These are phyloP conservation scores for Chimonanthus praecox DNA, from an alignment of 164 flowering plant genomes.

Conservation along the genomic window DNA sequence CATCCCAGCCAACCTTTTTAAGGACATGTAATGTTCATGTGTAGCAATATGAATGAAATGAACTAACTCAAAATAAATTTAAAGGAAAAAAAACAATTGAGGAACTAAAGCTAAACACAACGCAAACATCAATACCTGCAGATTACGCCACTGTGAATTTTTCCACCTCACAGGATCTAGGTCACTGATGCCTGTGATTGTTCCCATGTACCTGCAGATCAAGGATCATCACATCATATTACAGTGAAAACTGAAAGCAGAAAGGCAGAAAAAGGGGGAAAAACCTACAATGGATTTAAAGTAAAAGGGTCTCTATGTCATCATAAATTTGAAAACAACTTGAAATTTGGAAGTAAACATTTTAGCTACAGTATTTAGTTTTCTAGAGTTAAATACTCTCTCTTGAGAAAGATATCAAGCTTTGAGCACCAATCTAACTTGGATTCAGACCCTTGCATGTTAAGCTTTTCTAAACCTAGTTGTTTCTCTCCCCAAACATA, in stretches of 20 bases:
- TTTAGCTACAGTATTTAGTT: neutral
- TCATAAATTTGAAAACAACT: neutral
- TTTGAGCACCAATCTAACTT: neutral
- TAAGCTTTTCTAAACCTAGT: neutral
- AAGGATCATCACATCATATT: neutral
- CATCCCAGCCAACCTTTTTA: conserved; percentile 96
- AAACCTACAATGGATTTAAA: too few species aligned
- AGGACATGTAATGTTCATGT: neutral
- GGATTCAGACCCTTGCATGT: neutral
- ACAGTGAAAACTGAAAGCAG: neutral
- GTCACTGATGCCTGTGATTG: conserved; percentile 91
- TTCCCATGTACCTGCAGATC: conserved; percentile 86
- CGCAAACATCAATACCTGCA: conserved; percentile 54
- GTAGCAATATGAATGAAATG: neutral
- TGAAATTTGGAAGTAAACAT: neutral
- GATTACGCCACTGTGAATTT: conserved; percentile 96
- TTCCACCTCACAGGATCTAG: conserved; percentile 93
- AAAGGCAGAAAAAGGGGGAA: too few species aligned
- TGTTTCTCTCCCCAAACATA: neutral
- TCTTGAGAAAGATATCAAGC: neutral
- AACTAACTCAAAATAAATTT: too few species aligned
- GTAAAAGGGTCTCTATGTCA: too few species aligned
- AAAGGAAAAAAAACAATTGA: neutral
- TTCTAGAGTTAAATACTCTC: neutral
- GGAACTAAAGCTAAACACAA: neutral